Base-by-base conservation (phyloP, 2,329 filamentous ascomycete species). In the Fusarium sp. region DNA sequence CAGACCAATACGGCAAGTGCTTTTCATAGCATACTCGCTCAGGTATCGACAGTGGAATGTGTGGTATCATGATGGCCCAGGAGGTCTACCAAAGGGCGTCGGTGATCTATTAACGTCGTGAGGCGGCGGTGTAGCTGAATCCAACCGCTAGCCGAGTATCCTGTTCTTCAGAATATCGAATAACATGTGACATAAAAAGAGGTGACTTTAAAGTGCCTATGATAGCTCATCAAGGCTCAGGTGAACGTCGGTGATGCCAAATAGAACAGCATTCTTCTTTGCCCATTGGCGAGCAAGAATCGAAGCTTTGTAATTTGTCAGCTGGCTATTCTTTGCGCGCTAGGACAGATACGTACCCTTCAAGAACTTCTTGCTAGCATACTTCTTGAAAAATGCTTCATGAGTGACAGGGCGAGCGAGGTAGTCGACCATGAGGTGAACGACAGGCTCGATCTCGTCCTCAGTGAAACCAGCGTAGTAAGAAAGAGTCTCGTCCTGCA, bases 371-470 rank as follows among this genome's bases (percentile, higher is more conserved):
- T 98, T 99, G 90, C 94, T 97, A 63, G 96, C 96, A 82, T 99
- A 99, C 85, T 99, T 99, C 90, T 97, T 97, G 89, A 98, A 98
- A 88, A 99, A 98, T 41, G 96, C 97, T 82, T 98, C 95, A 80
- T 99, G 96, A 47, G 92, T 90, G 60, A 98, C 93, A 31, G 95
- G 96, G 18, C 93, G 91, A 66, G 93, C 93, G 42, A 99, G 91
- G 81, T 99, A 99, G 82, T 99, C 95, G 70, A 99, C 91, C 95
- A 99, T 98, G 69, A 98, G 88, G 78, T 92, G 89, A 79, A 97
- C 94, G 44, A 98, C 93, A 16, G 95, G 95, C 81, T 95, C 90
- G 76, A 99, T 95, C 83, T 99, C 94, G 51, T 95, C 91, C 82
- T 98, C 95, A 6, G 89, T 92, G 83, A 98, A 99, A 62, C 96